phyloP scores from a whole-genome alignment of 768 basidiomycete genomes.

The Boletus rex-veris region DNA sequence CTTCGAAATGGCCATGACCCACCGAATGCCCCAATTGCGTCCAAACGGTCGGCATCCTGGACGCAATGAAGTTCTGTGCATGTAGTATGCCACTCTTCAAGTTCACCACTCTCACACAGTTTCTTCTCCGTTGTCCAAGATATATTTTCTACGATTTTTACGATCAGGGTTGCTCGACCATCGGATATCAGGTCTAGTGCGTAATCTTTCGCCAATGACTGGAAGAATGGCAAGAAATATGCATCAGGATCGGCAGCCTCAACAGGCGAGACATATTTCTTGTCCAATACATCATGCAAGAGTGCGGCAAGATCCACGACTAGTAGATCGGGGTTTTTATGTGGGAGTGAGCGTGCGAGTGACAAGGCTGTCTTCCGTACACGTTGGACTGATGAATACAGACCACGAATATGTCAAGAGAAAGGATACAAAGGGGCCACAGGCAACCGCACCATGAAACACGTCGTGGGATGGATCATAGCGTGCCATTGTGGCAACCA shows the following conservation, averaged over 20 bases:
- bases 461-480: conserved; percentile 82
- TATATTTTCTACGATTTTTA: conserved; percentile 69
- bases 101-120: conserved; percentile 49
- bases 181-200: conserved; percentile 57
- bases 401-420: conserved; percentile 1
- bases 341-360: conserved; percentile 50
- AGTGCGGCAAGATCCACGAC: conserved; percentile 84
- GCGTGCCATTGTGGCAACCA: conserved; percentile 68
- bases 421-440: background rate
- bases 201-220: conserved; percentile 38
- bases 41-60: conserved; percentile 75
- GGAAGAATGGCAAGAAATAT: conserved; percentile 68
- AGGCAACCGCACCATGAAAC: conserved; percentile 58
- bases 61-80: conserved; percentile 80
- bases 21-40: conserved; percentile 84
- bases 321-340: conserved; percentile 60
- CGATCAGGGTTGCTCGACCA: conserved; percentile 53
- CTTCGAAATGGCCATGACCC: conserved; percentile 1
- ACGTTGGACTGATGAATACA: conserved; percentile 61
- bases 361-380: conserved; percentile 74
- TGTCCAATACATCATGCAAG: conserved; percentile 84
- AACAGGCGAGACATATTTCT: conserved; percentile 68
- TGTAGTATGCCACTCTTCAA: conserved; percentile 64
- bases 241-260: conserved; percentile 58
- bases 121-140: conserved; percentile 85